phyloP scores from a whole-genome alignment of 2,329 filamentous ascomycete genomes.

The Diplodia seriata region DNA sequence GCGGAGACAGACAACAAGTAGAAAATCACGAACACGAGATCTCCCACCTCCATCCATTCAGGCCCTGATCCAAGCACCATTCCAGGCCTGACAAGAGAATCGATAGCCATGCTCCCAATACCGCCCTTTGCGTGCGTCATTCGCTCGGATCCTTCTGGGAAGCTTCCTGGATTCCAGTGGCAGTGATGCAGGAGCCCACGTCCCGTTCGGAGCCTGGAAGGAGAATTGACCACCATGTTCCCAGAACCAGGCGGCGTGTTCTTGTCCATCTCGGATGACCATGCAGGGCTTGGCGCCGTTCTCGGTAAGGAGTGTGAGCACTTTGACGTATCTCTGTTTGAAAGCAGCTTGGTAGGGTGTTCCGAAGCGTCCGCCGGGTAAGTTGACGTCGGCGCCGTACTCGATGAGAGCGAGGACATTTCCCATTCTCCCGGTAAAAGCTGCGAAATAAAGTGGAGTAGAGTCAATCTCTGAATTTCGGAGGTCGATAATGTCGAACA shows the following conservation, averaged over 20 bases:
- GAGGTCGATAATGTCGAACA: not conserved
- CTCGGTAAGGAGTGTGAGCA: not conserved
- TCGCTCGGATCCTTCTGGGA: not conserved
- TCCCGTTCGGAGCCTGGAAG: not conserved
- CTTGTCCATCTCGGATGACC: not conserved
- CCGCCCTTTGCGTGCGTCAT: not conserved
- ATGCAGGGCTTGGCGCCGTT: conserved; percentile 3
- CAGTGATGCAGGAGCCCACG: not conserved
- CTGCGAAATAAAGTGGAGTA: not conserved
- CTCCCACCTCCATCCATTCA: not conserved
- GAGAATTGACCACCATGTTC: conserved; percentile 11
- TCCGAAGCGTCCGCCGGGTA: not conserved
- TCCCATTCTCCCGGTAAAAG: not conserved
- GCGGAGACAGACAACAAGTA: not conserved
- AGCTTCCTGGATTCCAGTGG: not conserved
- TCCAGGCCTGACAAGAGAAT: not conserved
- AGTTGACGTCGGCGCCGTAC: conserved; percentile 4
- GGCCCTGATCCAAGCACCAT: not conserved
- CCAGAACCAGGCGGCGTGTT: conserved; percentile 18
- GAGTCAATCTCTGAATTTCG: not conserved
- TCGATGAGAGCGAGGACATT: not conserved
- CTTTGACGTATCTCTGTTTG: not conserved
- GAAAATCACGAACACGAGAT: not conserved
- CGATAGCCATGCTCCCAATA: conserved; percentile 12
- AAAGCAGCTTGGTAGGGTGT: conserved; percentile 6